Base-by-base conservation (phyloP, 192 early-diverging fungal genomes). In the Coemansia sp. region DNA sequence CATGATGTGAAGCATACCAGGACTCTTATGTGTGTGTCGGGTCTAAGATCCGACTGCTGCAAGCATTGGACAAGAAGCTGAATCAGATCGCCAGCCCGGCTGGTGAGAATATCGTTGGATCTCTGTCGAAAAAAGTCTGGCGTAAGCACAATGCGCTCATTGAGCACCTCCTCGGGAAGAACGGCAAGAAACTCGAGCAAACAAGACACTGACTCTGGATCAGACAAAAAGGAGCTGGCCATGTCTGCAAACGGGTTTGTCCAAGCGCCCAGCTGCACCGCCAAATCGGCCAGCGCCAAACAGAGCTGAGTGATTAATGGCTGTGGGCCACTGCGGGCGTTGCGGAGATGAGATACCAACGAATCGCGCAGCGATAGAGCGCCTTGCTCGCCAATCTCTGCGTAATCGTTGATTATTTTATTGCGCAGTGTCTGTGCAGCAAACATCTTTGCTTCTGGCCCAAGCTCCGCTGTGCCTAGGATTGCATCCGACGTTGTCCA, bases 361-460 rank as follows among this genome's bases (percentile, higher is more conserved):
- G 94, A 90, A 75, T 94, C 92, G 15, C 91, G 89, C 61, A 96
- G 83, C 36, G 86, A 84, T 43, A 77, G 57, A 21, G 85, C 85
- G n/a, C 87, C 87, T 36, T 77, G 63, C 22, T 72, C 78, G 71
- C 90, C 90, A 13, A 96, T 85, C 66, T 96, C 89, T 65, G 82
- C 76, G 37, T 94, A 80, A 70, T 96, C 93, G 61, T 86, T 90
- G 32, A 90, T 89, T 42, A 96, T 90, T 90, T 98, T 98, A 78
- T 93, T 90, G 26, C 94, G 84, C 57, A 98, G 82, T 13, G 93
- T 98, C 76, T 98, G 96, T 8, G 96, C 96, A 4, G 95, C 92
- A 89, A 98, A 98, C 6, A 95, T 69, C 61, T 88, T 85, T 12
- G 81, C 77, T 60, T 93, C 92, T 1, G 71, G 61, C 4, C 85